Conservation (phyloP, 129 eudicot species). For the Helianthus annuus region DNA sequence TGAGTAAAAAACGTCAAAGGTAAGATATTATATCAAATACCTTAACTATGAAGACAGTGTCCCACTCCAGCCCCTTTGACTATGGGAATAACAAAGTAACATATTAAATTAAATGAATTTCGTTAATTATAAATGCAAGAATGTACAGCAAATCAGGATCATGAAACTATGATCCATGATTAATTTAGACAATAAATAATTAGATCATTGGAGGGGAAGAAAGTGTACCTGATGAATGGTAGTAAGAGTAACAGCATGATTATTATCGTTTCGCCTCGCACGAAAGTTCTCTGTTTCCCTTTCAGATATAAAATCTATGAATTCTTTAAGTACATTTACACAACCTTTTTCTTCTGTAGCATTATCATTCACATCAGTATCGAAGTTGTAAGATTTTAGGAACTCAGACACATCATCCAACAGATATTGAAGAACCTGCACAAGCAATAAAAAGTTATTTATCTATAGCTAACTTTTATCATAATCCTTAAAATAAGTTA, state of each 20-base stretch:
- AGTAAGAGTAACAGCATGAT: conserved; percentile 89
- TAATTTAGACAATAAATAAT: not conserved
- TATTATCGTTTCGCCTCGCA: conserved; percentile 65
- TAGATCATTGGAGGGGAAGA: not conserved
- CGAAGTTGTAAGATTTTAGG: conserved; percentile 52
- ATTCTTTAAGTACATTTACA: conserved; percentile 57
- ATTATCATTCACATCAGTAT: conserved; percentile 36
- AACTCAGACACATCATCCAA: conserved; percentile 88
- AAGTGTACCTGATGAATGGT: conserved; percentile 93
- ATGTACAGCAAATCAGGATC: not conserved
- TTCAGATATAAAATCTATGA: conserved; percentile 70
- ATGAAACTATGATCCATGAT: conserved; percentile 1
- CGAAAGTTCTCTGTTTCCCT: conserved; percentile 91
- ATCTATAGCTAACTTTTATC: conserved; percentile 3
- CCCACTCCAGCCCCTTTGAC: conserved; percentile 99
- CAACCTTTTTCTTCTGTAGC: conserved; percentile 57
- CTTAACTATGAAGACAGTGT: conserved; percentile 95
- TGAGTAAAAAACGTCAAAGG: not conserved
- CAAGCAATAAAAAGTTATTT: conserved; percentile 15
- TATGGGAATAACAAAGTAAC: conserved; percentile 32
- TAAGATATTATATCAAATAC: conserved; percentile 33
- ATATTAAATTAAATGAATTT: conserved; percentile 2
- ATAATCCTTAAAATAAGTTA: conserved; percentile 35
- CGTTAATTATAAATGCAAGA: not conserved
- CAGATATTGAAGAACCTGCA: conserved; percentile 87